A percentile compares a stretch with the other conserved stretches of the same genome.
Evolutionary conservation across 768 basidiomycete species (phyloP).

Genomic region (Pulveroboletus sp.): DNA sequence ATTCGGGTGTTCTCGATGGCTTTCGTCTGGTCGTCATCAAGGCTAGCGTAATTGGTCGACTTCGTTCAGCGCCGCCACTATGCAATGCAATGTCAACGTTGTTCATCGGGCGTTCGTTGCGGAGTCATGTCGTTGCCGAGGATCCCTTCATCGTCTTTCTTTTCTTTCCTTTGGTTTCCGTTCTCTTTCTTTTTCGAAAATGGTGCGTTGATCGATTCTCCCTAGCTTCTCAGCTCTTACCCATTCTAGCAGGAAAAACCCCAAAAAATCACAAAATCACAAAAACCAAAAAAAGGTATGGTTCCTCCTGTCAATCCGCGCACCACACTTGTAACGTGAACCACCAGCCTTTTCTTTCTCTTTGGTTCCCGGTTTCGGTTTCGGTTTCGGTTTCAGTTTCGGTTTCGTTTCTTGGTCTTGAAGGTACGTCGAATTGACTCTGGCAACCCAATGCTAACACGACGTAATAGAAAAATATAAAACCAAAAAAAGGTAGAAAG

Average conservation of each 20-base stretch:
- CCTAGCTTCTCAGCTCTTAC: neutral
- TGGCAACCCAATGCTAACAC: neutral
- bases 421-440: neutral
- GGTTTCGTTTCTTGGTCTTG: neutral
- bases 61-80: no score
- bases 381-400: neutral
- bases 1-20: neutral
- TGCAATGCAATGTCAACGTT: neutral
- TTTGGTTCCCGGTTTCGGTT: neutral
- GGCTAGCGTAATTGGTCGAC: neutral
- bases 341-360: neutral
- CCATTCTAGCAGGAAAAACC: neutral
- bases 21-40: neutral
- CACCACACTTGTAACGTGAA: neutral
- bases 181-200: neutral
- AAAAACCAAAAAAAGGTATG: neutral
- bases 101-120: neutral
- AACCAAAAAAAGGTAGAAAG: neutral
- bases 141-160: conserved; percentile 4
- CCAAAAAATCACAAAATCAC: neutral
- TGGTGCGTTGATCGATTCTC: neutral
- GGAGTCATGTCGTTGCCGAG: neutral
- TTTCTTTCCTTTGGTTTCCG: neutral
- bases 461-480: neutral
- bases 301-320: neutral